Conservation (phyloP, 2,329 filamentous ascomycete genomes). For the Chalaropsis ovoidea region DNA sequence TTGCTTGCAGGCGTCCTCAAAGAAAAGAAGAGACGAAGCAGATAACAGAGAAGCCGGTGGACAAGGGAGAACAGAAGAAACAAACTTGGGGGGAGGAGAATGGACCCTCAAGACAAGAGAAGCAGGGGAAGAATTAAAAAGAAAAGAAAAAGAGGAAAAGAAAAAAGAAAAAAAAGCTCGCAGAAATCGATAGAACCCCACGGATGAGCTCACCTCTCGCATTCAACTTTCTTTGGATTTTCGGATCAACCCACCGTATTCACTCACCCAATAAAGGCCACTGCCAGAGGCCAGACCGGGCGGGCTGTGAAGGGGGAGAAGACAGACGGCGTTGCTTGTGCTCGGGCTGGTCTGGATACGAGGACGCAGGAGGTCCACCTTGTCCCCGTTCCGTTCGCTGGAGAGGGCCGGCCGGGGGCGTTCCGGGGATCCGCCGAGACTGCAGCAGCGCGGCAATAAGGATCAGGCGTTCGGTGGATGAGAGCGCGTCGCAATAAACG, state of each 20-base stretch:
- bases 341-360: background rate
- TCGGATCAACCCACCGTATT: background rate
- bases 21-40: constrained; percentile 2
- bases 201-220: constrained; percentile 22
- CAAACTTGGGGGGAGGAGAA: background rate
- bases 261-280: background rate
- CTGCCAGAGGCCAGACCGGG: background rate
- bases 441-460: no score
- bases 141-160: constrained; percentile 1
- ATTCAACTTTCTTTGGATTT: constrained; percentile 2
- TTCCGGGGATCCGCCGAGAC: no score
- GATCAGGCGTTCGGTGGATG: no score
- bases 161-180: constrained; percentile 12
- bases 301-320: background rate
- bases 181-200: constrained; percentile 19
- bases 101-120: constrained; percentile 5
- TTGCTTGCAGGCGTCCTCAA: background rate
- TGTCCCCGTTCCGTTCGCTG: background rate
- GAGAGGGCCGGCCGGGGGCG: no score
- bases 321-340: background rate
- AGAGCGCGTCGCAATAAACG: no score
- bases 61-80: constrained; percentile 8
- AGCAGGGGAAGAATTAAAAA: constrained; percentile 3
- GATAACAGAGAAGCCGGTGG: background rate
- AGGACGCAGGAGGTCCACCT: background rate